Evolutionary conservation across 176 grass and related monocot genomes (phyloP), one percentile per base, ranked within the genome.

Genomic region (Phyllostachys edulis): DNA sequence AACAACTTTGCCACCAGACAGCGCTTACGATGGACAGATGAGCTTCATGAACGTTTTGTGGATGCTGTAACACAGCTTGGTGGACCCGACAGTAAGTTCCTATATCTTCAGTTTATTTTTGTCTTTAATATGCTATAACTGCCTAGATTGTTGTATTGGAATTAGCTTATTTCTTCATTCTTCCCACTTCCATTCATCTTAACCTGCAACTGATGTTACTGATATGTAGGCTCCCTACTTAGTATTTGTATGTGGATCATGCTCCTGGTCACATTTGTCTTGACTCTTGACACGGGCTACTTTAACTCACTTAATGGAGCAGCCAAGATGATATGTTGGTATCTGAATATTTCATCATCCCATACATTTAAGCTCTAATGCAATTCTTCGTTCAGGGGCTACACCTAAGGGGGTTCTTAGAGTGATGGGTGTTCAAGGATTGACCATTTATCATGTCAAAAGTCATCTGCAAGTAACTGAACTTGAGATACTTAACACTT

Each of bases 391-490:
- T 61, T 65, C 87, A 88, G 87, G 80, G 71, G 87, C 87, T 8
- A 88, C 87, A 73, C 87, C 87, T 1, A 88, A 88, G 77, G 87
- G 87, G 56, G 70, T 88, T 66, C 87, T 88, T 66, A 79, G 80
- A 84, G 56, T 79, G 20, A 88, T 88, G 87, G 75, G 67, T 79
- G 80, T 84, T 44, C 75, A 69, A 64, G 81, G 80, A 17, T 70
- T 88, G 62, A 88, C 87, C 16, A 88, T 88, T 57, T 88, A 88
- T 70, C 87, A 88, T 88, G 67, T 88, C 32, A 88, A 88, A 82
- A 88, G 87, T 54, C 87, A 88, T 12, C 52, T 88, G 11, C 87
- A 88, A 56, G 87, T 88, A 79, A 26, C 29, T 84, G 13, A 27
- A 34, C 6, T 51, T 70, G 65, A 29, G 40, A 52, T 20, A 44